These are phyloP conservation scores for Clarireedia sp. DNA, from an alignment of 2,329 filamentous ascomycete genomes.

Conservation along the genomic window DNA sequence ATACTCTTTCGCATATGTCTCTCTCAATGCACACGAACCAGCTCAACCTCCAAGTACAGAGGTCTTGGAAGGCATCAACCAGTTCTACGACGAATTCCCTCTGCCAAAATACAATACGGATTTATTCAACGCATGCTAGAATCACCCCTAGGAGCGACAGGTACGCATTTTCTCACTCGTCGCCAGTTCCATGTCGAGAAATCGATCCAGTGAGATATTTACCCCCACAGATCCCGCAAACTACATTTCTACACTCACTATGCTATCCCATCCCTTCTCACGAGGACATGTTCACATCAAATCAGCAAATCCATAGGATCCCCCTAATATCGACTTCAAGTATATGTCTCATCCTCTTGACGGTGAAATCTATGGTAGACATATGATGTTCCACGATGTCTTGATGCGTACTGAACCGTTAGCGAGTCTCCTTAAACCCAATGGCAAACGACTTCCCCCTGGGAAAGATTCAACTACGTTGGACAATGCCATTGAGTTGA, in stretches of 20 bases:
- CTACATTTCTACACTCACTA: background rate
- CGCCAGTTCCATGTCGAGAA: background rate
- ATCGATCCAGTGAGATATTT: background rate
- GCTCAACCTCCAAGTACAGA: background rate
- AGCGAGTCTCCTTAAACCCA: background rate
- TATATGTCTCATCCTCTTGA: background rate
- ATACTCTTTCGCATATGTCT: background rate
- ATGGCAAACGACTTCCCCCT: background rate
- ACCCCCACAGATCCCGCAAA: background rate
- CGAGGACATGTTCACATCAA: background rate
- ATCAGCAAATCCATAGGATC: background rate
- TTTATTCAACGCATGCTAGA: background rate
- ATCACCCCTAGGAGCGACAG: background rate
- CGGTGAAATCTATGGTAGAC: background rate
- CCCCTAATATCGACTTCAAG: background rate
- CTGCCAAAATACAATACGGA: background rate
- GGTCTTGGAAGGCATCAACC: background rate
- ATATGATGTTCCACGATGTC: background rate
- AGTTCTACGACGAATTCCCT: background rate
- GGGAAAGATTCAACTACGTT: background rate
- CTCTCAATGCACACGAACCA: background rate
- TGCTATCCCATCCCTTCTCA: background rate
- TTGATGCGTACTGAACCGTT: background rate
- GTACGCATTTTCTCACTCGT: background rate
- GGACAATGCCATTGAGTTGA: background rate